phyloP scores from a whole-genome alignment of 768 basidiomycete species.

The Leccinum obscurum region DNA sequence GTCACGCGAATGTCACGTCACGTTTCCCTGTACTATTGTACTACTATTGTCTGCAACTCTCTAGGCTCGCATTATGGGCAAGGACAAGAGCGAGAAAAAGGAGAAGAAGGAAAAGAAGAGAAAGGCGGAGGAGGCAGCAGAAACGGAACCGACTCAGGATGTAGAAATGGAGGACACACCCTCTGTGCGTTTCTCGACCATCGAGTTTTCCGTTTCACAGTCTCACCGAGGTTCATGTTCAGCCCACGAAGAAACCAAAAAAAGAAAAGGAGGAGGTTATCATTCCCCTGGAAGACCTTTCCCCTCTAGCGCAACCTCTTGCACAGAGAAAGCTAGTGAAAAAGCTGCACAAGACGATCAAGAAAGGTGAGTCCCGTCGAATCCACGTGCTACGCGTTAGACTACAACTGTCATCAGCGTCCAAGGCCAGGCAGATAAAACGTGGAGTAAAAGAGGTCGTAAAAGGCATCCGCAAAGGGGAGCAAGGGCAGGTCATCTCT shows the following conservation, averaged over 20 bases:
- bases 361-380: constrained; percentile 59
- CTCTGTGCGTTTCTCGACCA: constrained; percentile 27
- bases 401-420: constrained; percentile 52
- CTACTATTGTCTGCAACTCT: neutral
- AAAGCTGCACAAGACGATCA: constrained; percentile 93
- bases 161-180: constrained; percentile 47
- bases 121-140: constrained; percentile 40
- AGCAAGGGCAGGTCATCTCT: constrained; percentile 74
- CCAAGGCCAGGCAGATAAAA: constrained; percentile 93
- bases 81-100: constrained; percentile 77
- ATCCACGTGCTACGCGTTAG: constrained; percentile 1
- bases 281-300: constrained; percentile 78
- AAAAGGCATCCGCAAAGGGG: constrained; percentile 95
- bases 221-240: constrained; percentile 10
- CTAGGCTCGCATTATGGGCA: constrained; percentile 46
- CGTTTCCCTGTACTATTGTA: constrained; percentile 1
- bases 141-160: constrained; percentile 37
- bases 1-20: constrained; percentile 27
- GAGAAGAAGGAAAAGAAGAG: constrained; percentile 75
- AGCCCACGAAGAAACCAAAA: constrained; percentile 59
- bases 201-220: constrained; percentile 31
- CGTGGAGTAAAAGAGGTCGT: constrained; percentile 98
- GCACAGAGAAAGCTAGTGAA: constrained; percentile 93
- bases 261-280: constrained; percentile 61
- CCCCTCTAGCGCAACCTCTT: constrained; percentile 91